Conservation (phyloP, 192 early-diverging fungal genomes). For the Linnemannia exigua region DNA sequence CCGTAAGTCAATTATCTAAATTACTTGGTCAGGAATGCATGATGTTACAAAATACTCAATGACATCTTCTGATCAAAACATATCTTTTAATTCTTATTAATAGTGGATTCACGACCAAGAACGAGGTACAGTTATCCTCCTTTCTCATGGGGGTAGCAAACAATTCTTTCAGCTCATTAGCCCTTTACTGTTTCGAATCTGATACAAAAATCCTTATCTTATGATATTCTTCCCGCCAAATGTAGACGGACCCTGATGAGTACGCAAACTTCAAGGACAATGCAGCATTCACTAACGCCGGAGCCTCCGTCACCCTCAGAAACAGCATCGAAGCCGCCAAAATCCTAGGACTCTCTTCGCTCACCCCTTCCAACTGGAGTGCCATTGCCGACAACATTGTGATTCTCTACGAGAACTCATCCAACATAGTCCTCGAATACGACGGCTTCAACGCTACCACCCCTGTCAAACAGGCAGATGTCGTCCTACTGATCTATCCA, state of each 20-base stretch:
- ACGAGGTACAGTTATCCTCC: conserved; percentile 4
- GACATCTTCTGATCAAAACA: not conserved
- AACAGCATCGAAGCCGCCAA: conserved; percentile 47
- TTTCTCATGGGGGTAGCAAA: no score
- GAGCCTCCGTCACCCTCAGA: conserved; percentile 36
- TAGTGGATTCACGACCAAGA: conserved; percentile 20
- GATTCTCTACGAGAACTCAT: conserved; percentile 35
- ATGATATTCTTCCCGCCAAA: no score
- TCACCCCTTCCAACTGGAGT: conserved; percentile 42
- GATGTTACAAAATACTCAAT: not conserved
- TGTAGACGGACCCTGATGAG: conserved; percentile 52
- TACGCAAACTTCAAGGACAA: conserved; percentile 51
- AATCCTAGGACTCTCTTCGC: conserved; percentile 23
- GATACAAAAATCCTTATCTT: no score
- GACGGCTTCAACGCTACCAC: conserved; percentile 54
- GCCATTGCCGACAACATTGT: conserved; percentile 46
- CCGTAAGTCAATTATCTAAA: conserved; percentile 22
- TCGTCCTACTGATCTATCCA: conserved; percentile 51
- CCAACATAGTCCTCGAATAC: conserved; percentile 47
- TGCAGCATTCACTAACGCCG: conserved; percentile 50
- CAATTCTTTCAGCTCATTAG: no score
- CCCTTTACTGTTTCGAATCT: no score
- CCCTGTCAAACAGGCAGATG: conserved; percentile 56
- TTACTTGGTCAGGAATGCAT: not conserved
- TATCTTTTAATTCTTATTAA: not conserved